phyloP scores from a whole-genome alignment of 164 flowering plant genomes.

The Cinnamomum micranthum region DNA sequence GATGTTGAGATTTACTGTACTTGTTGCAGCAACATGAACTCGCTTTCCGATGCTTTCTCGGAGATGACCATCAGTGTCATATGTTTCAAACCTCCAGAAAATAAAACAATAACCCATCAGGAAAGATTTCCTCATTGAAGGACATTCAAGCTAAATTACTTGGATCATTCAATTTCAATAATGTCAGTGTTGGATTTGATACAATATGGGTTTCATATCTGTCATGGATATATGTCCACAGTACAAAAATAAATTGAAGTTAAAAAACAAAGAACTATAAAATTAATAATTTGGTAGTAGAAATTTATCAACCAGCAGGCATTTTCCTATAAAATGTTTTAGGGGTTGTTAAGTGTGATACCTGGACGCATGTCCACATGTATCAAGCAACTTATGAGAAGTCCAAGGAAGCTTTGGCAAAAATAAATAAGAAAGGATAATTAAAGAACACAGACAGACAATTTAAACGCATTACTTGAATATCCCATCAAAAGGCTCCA shows the following conservation, averaged over 20 bases:
- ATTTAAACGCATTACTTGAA: slow-evolving; percentile 58
- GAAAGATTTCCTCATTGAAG: neutral
- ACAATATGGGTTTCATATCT: no score
- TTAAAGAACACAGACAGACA: no score
- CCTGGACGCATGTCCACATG: neutral
- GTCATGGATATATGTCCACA: no score
- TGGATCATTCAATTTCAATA: no score
- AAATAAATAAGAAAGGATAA: neutral
- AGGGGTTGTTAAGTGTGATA: no score
- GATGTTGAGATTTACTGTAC: slow-evolving; percentile 71
- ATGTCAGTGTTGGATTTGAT: no score
- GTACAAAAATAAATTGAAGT: neutral
- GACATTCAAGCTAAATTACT: no score
- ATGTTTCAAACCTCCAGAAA: slow-evolving; percentile 80
- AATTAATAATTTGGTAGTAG: no score
- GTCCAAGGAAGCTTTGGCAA: neutral
- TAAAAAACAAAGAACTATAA: no score
- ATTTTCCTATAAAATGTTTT: no score
- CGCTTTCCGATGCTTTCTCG: slow-evolving; percentile 62
- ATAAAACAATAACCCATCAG: slow-evolving; percentile 3
- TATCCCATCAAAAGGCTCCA: slow-evolving; percentile 98
- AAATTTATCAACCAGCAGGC: no score
- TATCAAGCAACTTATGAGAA: neutral
- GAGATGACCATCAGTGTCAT: slow-evolving; percentile 38
- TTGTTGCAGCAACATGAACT: slow-evolving; percentile 83